phyloP scores from a whole-genome alignment of 2,329 filamentous ascomycete species.

The Mycosphaerelloides madeirae region DNA sequence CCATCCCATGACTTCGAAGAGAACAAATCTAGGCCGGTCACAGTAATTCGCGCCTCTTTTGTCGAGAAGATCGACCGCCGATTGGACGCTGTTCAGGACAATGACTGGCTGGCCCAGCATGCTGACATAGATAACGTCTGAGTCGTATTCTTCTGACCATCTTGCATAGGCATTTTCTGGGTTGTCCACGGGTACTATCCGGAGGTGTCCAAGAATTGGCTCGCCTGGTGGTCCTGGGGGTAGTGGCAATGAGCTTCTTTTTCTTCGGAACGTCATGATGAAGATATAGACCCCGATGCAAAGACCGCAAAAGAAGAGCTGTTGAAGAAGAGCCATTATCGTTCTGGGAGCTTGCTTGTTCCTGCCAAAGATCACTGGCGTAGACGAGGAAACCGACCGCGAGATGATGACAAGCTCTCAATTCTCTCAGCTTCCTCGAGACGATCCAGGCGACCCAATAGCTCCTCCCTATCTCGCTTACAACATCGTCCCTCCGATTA shows the following conservation, averaged over 20 bases:
- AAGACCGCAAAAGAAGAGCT: too few species aligned
- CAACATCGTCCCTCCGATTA: too few species aligned
- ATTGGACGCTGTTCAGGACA: constrained; percentile 36
- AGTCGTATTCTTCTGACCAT: constrained; percentile 17
- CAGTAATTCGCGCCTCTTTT: constrained; percentile 37
- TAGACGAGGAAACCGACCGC: too few species aligned
- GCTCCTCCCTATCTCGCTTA: too few species aligned
- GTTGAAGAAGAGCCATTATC: too few species aligned
- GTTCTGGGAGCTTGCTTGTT: too few species aligned
- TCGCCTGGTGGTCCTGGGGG: constrained; percentile 23
- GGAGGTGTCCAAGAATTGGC: constrained; percentile 24
- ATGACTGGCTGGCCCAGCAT: constrained; percentile 41
- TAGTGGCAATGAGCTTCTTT: constrained; percentile 10
- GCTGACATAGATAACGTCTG: constrained; percentile 37
- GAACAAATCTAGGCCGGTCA: constrained; percentile 30
- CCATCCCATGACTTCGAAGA: constrained; percentile 41
- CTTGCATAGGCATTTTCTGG: constrained; percentile 22
- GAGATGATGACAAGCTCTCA: too few species aligned
- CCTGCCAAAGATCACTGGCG: too few species aligned
- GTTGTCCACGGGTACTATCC: constrained; percentile 19
- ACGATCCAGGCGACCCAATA: too few species aligned
- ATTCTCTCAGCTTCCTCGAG: too few species aligned
- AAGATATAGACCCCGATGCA: too few species aligned
- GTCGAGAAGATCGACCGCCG: constrained; percentile 38
- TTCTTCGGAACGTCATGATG: too few species aligned